Base-by-base conservation (phyloP, 306 rosid species). In the Vachellia collinsii region DNA sequence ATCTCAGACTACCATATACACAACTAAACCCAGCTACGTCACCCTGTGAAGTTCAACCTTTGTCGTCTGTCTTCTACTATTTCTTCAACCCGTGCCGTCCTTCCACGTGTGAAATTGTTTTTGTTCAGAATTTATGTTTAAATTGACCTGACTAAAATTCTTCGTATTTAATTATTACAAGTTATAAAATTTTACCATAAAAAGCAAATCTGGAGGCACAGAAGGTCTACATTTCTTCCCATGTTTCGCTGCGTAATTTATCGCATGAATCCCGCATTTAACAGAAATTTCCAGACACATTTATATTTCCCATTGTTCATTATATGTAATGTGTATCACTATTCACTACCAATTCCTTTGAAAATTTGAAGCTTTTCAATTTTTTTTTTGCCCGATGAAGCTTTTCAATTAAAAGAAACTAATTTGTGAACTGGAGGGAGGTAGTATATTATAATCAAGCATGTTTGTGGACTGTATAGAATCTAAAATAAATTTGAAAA, bases 1-100 rank as follows among this genome's bases (percentile, higher is more conserved):
- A 71, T 64, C 70, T 84, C 86, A 82, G 12, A 29, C 34, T 50
- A 80, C 86, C 82, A 76, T 79, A 67, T 82, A 50, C 71, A 54
- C 37, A 79, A 81, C 86, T 75, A 72, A 58, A 73, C 59, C 37
- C 82, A 82, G 56, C 77, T 48, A 14, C 74, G 54, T 73, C 58
- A 72, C 74, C 54, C 25, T 72, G 38, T 56, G 7, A 54, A 44
- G 13, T 56, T 72, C 54, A 41, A 42, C 81, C 71, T 70, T 59
- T 10, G 37, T 25, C 25, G 41, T 47, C 58, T 3, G 59, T 46
- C 56, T 47, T 54, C 23, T 71, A 25, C 43, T 36, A 3, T 13
- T 9, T 72, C 3, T 51, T 50, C 20, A 3, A 72, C 43, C 76
- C 29, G 16, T 47, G 22, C 12, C 13, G 19, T 16, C 16, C 25